Evolutionary conservation across 441 rosid genomes (phyloP), one percentile per base, ranked within the genome.

Genomic region (Syzygium syzygioides): DNA sequence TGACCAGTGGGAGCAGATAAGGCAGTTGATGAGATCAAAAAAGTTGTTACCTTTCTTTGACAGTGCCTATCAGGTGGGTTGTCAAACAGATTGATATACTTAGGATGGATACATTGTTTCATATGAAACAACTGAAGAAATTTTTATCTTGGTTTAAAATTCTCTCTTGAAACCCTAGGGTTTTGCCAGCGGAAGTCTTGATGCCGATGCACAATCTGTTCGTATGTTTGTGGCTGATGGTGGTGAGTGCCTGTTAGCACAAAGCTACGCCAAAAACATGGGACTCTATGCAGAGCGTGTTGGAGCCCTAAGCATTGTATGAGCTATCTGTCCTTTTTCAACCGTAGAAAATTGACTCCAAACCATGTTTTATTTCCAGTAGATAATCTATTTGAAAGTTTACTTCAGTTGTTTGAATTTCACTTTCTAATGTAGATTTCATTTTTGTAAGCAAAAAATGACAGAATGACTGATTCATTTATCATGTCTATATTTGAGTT

Each of bases 1-100:
- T 91, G 91, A 95, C 89, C 99, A 98, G 89, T 97, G 99, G 99
- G 97, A 95, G 89, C 94, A 93, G 84, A 97, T 98, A 91, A 93
- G 98, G 93, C 91, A 93, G 92, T 86, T 95, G 92, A 94, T 98
- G 79, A 95, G 99, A 66, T 93, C 94, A 41, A 96, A 93, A 93
- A 90, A 93, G 64, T 88, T 96, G 93, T 86, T 98, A 90, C 99
- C 99, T 57, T 97, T 97, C 93, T 98, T 98, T 91, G 99, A 98
- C 84, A 95, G 99, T 89, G 99, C 99, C 62, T 98, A 98, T 92
- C 99, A 97, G 97, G 99, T 98, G 91, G 18, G 87, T 66, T 76
- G 0, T 85, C 64, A 0, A 25, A 55, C 6, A 30, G 53, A 85
- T 41, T 56, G 0, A 37, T 23, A 37, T 19, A 41, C n/a, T 76